Base-by-base conservation (phyloP, 768 basidiomycete genomes). In the Rhodotorula sphaerocarpa region DNA sequence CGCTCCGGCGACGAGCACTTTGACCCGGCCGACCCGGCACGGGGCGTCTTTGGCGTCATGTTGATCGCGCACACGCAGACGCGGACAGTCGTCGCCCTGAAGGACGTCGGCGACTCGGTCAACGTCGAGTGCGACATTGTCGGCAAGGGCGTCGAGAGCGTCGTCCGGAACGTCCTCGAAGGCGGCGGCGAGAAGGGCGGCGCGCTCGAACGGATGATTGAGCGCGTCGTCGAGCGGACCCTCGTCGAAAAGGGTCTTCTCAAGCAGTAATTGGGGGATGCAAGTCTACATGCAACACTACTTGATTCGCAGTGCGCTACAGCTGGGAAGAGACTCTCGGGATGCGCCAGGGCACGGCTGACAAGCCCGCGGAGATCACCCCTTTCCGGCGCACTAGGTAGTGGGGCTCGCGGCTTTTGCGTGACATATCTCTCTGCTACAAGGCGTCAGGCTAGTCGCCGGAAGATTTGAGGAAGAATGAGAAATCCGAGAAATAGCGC, bases 41-140 rank as follows among this genome's bases (percentile, higher is more conserved):
- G 46, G 82, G 43, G 82, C 77, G 42, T 59, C 46, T 93, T 97
- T 72, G 84, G 85, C 39, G 81, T 99, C 55, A 97, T 97, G 92
- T 82, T 99, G 68, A 92, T 99, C 76, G 83, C 83, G 70, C 92
- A 97, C 76, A 92, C 90, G 16, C 93, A 95, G 73, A 78, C 84
- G 71, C 90, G 85, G 76, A 85, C 96, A 60, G 86, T 88, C 3
- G 79, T 99, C 55, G 80, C 81, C 43, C 80, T 77, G 64, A 99
- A 97, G 75, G 68, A 70, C 5, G 74, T 86, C 2, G 92, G 91
- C 1, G 82, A 82, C 50, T 86, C 81, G 70, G 91, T 97, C 55
- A 99, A 99, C 73, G 82, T 99, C 62, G 95, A 99, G 78, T 90
- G 86, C 47, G 90, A 95, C 74, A 89, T 90, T 83, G 84, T 92